Evolutionary conservation across 306 rosid species (phyloP), one percentile per base, ranked within the genome.

Genomic region (Dryas drummondii): DNA sequence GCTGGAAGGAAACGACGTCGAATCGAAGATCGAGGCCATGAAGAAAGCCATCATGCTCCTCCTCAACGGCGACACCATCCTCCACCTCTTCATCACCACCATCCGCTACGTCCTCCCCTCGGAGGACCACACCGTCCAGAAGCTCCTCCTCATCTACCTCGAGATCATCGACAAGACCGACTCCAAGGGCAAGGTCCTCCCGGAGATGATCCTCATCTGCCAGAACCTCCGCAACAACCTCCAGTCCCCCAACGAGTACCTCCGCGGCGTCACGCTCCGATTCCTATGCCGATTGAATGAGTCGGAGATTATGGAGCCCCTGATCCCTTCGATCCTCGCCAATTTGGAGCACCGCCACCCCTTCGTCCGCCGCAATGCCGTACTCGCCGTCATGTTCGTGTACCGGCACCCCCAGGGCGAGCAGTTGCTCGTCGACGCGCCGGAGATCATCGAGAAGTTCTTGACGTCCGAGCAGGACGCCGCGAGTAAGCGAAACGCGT

Each of bases 141-240:
- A 90, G 75, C 98, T 96, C 4, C 99, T 96, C 67, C 96, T 96
- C 10, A 89, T 92, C 44, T 96, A 96, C 79, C 83, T 96, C 49
- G 99, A 96, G 88, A 92, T 92, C 88, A 92, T 89, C 1, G 99
- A 96, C 49, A 92, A 90, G 60, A 96, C 97, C 40, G 99, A 96
- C 83, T 86, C 99, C 2, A 79, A 74, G 0, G 99, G 99, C 37
- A 96, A 92, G 59, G 86, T 92, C 22, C 90, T 96, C 2, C 98
- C 99, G 0, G 99, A 96, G 79, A 96, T 96, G 99, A 92, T 92
- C 81, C 88, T 96, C 49, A 96, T 96, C 47, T 96, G 99, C 80
- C 99, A 96, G 84, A 96, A 92, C 65, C 97, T 96, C 53, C 91
- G 96, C 46, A 96, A 96, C 84, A 96, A 96, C 42, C 96, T 96